A percentile compares a stretch with the other conserved stretches of the same genome.
Evolutionary conservation across 164 flowering plant species (phyloP).

Genomic region (Nymphaea colorata): DNA sequence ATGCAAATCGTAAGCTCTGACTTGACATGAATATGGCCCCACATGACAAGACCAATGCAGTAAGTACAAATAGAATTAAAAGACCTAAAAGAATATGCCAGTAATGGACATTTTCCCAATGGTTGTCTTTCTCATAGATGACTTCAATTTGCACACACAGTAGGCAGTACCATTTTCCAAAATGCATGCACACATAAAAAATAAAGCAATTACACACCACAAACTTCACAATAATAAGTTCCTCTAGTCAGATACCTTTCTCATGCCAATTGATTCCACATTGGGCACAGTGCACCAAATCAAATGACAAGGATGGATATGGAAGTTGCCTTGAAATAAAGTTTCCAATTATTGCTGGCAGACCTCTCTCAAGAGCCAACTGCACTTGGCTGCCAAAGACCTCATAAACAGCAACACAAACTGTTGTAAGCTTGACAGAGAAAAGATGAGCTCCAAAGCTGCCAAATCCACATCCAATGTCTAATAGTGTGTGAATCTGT

Average conservation of each 20-base stretch:
- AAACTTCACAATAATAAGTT: too few species aligned
- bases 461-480: conserved; percentile 96
- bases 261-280: conserved; percentile 83
- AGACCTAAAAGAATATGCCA: too few species aligned
- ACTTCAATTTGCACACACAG: too few species aligned
- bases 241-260: conserved; percentile 44
- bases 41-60: too few species aligned
- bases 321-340: conserved; percentile 80
- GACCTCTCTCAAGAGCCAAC: conserved; percentile 95
- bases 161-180: too few species aligned
- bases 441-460: conserved; percentile 93
- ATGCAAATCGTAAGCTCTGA: too few species aligned
- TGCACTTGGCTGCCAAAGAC: conserved; percentile 95
- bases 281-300: conserved; percentile 94
- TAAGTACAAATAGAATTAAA: too few species aligned
- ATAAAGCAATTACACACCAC: too few species aligned
- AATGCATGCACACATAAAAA: too few species aligned
- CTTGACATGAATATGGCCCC: too few species aligned
- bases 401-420: conserved; percentile 89
- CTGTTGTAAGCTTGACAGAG: conserved; percentile 65
- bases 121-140: too few species aligned
- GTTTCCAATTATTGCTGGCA: conserved; percentile 86
- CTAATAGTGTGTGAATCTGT: conserved; percentile 76
- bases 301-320: conserved; percentile 81
- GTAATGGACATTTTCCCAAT: too few species aligned